These are phyloP conservation scores for Macrotyloma uniflorum DNA, from an alignment of 306 rosid genomes.

Conservation along the genomic window DNA sequence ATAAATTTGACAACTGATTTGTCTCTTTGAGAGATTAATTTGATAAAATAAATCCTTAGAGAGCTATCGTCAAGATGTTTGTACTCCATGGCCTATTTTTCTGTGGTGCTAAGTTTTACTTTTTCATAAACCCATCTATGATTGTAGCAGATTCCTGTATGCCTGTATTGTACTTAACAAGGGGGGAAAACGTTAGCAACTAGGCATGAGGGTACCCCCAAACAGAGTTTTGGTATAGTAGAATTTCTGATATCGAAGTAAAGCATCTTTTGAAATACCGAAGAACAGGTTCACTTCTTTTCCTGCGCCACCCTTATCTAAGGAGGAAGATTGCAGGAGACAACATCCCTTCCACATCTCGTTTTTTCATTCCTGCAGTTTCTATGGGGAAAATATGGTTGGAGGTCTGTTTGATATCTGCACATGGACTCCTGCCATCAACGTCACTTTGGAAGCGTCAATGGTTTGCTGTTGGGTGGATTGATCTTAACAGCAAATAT, in stretches of 20 bases:
- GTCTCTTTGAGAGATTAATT: not conserved
- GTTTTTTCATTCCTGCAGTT: constrained; percentile 21
- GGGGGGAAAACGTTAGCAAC: constrained; percentile 24
- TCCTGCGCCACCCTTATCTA: constrained; percentile 33
- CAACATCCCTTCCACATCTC: constrained; percentile 34
- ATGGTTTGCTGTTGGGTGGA: constrained; percentile 89
- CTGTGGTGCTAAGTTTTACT: not conserved
- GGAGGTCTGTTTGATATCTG: constrained; percentile 78
- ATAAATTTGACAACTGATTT: not conserved
- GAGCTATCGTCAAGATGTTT: not conserved
- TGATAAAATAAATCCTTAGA: not conserved
- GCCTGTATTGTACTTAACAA: constrained; percentile 41
- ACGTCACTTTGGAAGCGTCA: constrained; percentile 77
- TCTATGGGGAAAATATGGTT: constrained; percentile 76
- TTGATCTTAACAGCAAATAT: constrained; percentile 73
- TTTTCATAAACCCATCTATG: not conserved
- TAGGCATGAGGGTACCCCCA: constrained; percentile 42
- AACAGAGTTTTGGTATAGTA: constrained; percentile 45
- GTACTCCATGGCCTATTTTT: not conserved
- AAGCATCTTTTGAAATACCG: constrained; percentile 54
- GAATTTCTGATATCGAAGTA: constrained; percentile 43
- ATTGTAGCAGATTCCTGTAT: constrained; percentile 41
- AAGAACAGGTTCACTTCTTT: constrained; percentile 35
- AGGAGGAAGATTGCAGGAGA: constrained; percentile 39
- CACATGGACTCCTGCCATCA: constrained; percentile 68